Evolutionary conservation across 805 yeast genomes (phyloP).

Genomic region (Candida peoriensis): DNA sequence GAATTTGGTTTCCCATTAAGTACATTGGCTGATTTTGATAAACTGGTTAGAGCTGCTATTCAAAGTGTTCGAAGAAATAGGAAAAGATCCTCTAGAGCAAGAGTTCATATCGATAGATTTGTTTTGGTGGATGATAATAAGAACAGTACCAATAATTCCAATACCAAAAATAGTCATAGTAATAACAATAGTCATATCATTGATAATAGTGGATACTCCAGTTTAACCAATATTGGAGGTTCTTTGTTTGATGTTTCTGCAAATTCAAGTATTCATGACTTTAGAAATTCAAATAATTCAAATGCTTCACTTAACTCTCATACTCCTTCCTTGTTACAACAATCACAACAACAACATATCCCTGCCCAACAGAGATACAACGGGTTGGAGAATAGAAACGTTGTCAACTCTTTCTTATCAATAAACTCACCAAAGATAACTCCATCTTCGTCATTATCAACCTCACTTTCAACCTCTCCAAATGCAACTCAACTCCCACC

Average conservation of each 20-base stretch:
- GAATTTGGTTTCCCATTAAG: conserved; percentile 71
- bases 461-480: conserved; percentile 4
- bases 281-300: too few relatives aligned
- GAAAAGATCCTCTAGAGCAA: conserved; percentile 44
- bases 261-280: too few relatives aligned
- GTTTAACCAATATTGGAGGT: conserved; percentile 1
- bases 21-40: conserved; percentile 72
- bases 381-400: neutral
- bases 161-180: neutral
- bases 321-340: neutral
- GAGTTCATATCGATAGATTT: conserved; percentile 18
- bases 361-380: neutral
- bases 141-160: neutral
- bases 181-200: neutral
- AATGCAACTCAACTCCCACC: conserved; percentile 5
- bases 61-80: conserved; percentile 90
- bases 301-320: neutral
- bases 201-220: neutral
- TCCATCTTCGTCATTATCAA: conserved; percentile 1
- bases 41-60: conserved; percentile 86
- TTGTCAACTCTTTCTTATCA: neutral
- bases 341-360: neutral
- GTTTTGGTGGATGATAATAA: conserved; percentile 14
- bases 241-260: conserved; percentile 1
- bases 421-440: neutral